Base-by-base conservation (phyloP, 371 early-diverging fungal genomes). In the Smittium culicis region DNA sequence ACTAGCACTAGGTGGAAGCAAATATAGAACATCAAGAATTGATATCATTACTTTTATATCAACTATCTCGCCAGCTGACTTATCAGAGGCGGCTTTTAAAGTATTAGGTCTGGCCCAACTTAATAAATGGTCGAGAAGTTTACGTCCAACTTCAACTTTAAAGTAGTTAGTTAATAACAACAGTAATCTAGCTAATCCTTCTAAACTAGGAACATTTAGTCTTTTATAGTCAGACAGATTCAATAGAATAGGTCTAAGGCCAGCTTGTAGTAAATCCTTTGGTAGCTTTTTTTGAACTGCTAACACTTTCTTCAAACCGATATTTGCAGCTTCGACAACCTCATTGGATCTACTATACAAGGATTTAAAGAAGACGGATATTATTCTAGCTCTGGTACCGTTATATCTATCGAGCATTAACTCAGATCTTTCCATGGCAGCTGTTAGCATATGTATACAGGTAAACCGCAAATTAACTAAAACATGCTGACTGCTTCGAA, bases 101-200 rank as follows among this genome's bases (percentile, higher is more conserved):
- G 88, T 80, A 27, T 80, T 79, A 2, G 93, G 92, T 30, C 87
- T 89, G 20, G 96, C 95, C 96, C 94, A 95, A 66, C 85, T 84
- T 31, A 86, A 84, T 62, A 98, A 73, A 72, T 98, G 96, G 70
- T 99, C 98, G 64, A 98, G 69, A n/a, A 99, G 79, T 80, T 97
- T 96, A 67, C 86, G 87, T 31, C 99, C 98, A 35, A 99, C 95
- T 70, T 98, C 98, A 16, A 92, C 93, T 74, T 97, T 98, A 77
- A 99, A 99, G 73, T 97, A 99, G 74, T 89, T 93, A 33, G 93
- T 92, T 69, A 99, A 73, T 0, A 98, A 82, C 72, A 95, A 90
- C 54, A 98, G 74, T 28, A 99, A 80, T 3, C 96, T 83, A 0
- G 94, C 95, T 33, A 99, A 76, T 0, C 98, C 98, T 63, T 96